Evolutionary conservation across 2,329 filamentous ascomycete genomes (phyloP).

Genomic region (Lithohypha guttulata): DNA sequence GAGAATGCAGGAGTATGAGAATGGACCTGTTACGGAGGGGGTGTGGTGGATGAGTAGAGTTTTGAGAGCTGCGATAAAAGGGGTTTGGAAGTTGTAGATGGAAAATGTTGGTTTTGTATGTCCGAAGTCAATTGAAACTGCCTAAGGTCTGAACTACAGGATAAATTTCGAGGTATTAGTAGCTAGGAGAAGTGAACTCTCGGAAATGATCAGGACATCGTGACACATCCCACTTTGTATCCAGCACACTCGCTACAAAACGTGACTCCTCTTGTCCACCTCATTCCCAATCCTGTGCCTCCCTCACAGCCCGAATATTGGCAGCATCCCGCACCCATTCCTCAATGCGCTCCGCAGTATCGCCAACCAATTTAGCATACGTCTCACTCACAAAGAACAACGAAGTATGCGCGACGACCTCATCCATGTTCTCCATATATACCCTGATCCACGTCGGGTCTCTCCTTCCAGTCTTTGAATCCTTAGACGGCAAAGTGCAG

Average conservation of each 20-base stretch:
- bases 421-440: conserved; percentile 72
- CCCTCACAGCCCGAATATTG: conserved; percentile 17
- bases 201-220: no score
- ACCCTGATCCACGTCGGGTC: conserved; percentile 69
- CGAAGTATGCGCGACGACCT: conserved; percentile 74
- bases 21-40: conserved; percentile 8
- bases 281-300: conserved; percentile 6
- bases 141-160: no score
- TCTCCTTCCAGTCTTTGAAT: conserved; percentile 40
- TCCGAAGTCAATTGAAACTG: no score
- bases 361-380: conserved; percentile 66
- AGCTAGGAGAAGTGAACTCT: no score
- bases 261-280: no score
- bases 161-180: no score
- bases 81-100: no score
- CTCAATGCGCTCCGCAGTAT: conserved; percentile 56
- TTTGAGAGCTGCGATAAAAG: background rate
- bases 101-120: no score
- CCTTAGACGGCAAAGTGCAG: conserved; percentile 57
- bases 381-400: conserved; percentile 62
- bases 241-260: no score
- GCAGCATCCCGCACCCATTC: conserved; percentile 59
- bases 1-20: conserved; percentile 23
- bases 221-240: no score
- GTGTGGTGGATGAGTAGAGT: conserved; percentile 7